Evolutionary conservation across 148 eudicot genomes (phyloP).

Genomic region (Beta vulgaris): DNA sequence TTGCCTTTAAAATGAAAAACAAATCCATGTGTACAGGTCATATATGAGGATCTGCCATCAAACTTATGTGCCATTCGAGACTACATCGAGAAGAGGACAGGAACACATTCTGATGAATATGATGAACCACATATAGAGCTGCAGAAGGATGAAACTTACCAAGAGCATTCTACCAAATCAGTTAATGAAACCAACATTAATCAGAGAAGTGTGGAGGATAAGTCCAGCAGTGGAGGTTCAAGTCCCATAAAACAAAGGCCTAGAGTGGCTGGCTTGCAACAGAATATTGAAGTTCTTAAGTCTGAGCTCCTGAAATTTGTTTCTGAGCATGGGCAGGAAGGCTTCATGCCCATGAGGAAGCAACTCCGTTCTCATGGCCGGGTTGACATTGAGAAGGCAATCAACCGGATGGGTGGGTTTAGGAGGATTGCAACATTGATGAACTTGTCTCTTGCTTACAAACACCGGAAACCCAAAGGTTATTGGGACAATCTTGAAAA

Average conservation of each 20-base stretch:
- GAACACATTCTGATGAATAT: constrained; percentile 32
- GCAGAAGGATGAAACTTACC: constrained; percentile 19
- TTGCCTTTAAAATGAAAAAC: background rate
- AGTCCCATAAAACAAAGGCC: constrained; percentile 55
- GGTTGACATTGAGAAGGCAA: constrained; percentile 95
- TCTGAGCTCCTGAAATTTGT: constrained; percentile 67
- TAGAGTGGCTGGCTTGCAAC: constrained; percentile 83
- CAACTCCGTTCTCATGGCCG: constrained; percentile 82
- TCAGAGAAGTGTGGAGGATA: constrained; percentile 9
- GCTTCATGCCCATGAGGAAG: constrained; percentile 99
- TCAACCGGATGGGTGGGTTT: constrained; percentile 91
- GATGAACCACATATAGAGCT: constrained; percentile 27
- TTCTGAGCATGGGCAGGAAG: constrained; percentile 82
- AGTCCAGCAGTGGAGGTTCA: constrained; percentile 26
- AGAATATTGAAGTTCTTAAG: constrained; percentile 80
- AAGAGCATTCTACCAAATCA: constrained; percentile 30
- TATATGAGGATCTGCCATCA: constrained; percentile 97
- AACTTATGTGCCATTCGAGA: constrained; percentile 91
- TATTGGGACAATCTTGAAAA: constrained; percentile 94
- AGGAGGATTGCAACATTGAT: constrained; percentile 71
- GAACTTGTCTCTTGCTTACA: constrained; percentile 93
- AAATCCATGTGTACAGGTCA: constrained; percentile 48
- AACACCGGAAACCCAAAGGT: constrained; percentile 92
- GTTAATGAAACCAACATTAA: constrained; percentile 17
- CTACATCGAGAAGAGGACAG: constrained; percentile 59